These are phyloP conservation scores for Jaapia argillacea DNA, from an alignment of 768 basidiomycete species.

Conservation along the genomic window DNA sequence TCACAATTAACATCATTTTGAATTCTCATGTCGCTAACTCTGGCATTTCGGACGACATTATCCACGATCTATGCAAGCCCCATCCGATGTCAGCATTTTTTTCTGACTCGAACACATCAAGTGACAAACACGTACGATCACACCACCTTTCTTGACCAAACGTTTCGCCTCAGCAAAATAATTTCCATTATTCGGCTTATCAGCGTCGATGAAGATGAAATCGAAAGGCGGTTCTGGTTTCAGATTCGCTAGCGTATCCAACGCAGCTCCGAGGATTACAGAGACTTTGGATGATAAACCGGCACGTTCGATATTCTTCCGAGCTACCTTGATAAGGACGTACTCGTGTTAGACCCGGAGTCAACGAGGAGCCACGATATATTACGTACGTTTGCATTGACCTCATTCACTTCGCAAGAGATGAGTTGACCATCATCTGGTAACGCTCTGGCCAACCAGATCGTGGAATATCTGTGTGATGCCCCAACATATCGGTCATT, in stretches of 20 bases:
- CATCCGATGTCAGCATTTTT: not conserved
- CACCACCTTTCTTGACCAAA: conserved; percentile 45
- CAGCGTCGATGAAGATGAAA: conserved; percentile 64
- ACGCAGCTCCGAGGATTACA: conserved; percentile 41
- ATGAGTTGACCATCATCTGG: conserved; percentile 39
- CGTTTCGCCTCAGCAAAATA: conserved; percentile 57
- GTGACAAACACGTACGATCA: conserved; percentile 36
- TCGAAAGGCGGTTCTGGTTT: conserved; percentile 45
- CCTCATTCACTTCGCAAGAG: conserved; percentile 33
- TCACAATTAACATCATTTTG: conserved; percentile 14
- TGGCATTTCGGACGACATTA: conserved; percentile 45
- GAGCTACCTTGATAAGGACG: conserved; percentile 35
- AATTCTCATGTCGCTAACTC: conserved; percentile 26
- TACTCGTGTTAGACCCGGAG: not conserved
- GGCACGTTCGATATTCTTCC: conserved; percentile 44
- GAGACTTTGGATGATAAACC: conserved; percentile 39
- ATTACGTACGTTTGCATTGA: conserved; percentile 32
- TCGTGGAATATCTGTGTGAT: conserved; percentile 23
- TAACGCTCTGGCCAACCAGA: conserved; percentile 26
- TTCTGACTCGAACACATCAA: not conserved
- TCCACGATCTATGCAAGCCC: conserved; percentile 37
- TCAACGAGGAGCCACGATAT: not conserved
- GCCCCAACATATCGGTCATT: too few species aligned
- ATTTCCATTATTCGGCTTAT: conserved; percentile 43
- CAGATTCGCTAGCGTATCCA: conserved; percentile 37